These are phyloP conservation scores for Serendipita indica DNA, from an alignment of 768 basidiomycete genomes.

Conservation along the genomic window DNA sequence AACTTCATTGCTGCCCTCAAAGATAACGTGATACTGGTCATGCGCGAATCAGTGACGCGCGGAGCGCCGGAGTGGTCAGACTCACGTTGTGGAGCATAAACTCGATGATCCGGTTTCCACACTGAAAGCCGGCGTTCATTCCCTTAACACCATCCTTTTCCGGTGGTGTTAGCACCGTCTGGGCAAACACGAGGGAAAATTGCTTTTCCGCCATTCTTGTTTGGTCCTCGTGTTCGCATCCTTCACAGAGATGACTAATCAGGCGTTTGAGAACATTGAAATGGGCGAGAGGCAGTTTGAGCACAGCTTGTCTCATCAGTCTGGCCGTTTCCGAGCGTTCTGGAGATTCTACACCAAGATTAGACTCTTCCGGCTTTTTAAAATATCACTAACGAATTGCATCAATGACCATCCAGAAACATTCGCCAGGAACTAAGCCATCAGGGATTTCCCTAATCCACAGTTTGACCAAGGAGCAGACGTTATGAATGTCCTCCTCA, in stretches of 20 bases:
- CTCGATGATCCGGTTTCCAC: constrained; percentile 61
- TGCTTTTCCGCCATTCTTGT: constrained; percentile 85
- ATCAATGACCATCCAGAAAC: constrained; percentile 53
- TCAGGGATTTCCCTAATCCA: constrained; percentile 78
- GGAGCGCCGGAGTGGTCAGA: constrained; percentile 13
- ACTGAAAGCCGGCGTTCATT: constrained; percentile 67
- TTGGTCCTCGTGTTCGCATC: constrained; percentile 62
- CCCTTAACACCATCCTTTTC: constrained; percentile 56
- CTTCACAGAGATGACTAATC: constrained; percentile 62
- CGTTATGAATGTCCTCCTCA: constrained; percentile 60
- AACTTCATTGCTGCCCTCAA: constrained; percentile 43
- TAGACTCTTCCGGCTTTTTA: constrained; percentile 10
- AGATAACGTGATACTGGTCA: constrained; percentile 47
- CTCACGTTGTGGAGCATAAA: constrained; percentile 61
- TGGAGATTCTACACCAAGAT: constrained; percentile 39
- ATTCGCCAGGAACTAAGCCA: constrained; percentile 54
- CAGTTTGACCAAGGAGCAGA: constrained; percentile 70
- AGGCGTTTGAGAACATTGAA: constrained; percentile 70
- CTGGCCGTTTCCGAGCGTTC: constrained; percentile 51
- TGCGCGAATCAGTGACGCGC: neutral
- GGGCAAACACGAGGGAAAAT: constrained; percentile 74
- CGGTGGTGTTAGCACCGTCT: constrained; percentile 61
- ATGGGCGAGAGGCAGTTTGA: constrained; percentile 51
- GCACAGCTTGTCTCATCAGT: constrained; percentile 52
- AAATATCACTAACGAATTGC: constrained; percentile 45